Conservation (phyloP, 441 rosid species). For the Arabidopsis hybrid region DNA sequence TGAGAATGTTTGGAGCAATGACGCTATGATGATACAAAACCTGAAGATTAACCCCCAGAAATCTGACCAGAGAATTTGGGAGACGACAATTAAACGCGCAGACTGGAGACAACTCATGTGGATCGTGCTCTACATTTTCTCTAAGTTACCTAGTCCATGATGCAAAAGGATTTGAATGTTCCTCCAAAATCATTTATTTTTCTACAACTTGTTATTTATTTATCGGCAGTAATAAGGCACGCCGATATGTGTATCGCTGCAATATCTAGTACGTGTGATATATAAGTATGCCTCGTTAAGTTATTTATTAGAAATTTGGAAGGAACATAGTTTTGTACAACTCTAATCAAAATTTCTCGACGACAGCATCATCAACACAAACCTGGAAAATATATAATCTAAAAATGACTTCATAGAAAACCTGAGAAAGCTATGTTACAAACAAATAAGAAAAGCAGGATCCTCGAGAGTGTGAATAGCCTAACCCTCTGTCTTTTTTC, state of each 20-base stretch:
- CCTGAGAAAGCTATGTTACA: conserved; percentile 30
- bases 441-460: conserved; percentile 2
- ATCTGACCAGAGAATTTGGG: too few relatives aligned
- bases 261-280: background rate
- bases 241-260: background rate
- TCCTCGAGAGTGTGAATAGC: conserved; percentile 7
- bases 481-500: conserved; percentile 9
- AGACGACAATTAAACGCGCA: too few relatives aligned
- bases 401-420: conserved; percentile 2
- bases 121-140: too few relatives aligned
- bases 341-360: conserved; percentile 23
- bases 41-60: too few relatives aligned
- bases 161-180: too few relatives aligned
- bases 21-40: too few relatives aligned
- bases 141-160: too few relatives aligned
- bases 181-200: too few relatives aligned
- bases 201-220: too few relatives aligned
- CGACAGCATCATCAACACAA: conserved; percentile 13
- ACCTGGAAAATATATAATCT: conserved; percentile 11
- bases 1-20: too few relatives aligned
- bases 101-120: too few relatives aligned
- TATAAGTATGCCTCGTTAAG: background rate
- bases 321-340: conserved; percentile 28
- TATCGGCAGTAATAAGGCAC: too few relatives aligned
- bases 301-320: background rate